Conservation (phyloP, 1,139 yeast genomes). For the Nadsonia commutata region DNA sequence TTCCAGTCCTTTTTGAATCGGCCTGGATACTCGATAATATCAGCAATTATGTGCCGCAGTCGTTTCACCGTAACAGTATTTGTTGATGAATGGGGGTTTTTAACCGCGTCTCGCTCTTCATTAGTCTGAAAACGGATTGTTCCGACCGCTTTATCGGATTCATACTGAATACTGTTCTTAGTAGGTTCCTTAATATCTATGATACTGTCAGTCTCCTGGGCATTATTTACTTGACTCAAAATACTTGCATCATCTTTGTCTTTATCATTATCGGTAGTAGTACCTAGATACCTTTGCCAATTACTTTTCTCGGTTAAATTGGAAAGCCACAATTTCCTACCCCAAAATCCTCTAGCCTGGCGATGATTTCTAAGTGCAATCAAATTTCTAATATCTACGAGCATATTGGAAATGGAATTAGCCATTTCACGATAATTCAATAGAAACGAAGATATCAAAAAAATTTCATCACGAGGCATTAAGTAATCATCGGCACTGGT, state of each 20-base stretch:
- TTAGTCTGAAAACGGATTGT: not conserved
- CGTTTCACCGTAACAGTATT: not conserved
- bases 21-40: slow-evolving; percentile 15
- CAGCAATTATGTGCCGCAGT: slow-evolving; percentile 8
- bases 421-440: slow-evolving; percentile 32
- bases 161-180: not conserved
- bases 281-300: slow-evolving; percentile 24
- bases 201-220: not conserved
- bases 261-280: slow-evolving; percentile 13
- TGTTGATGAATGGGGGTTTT: too few relatives aligned
- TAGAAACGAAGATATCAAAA: slow-evolving; percentile 32
- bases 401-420: slow-evolving; percentile 20
- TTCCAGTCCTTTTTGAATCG: slow-evolving; percentile 24
- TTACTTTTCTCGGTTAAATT: slow-evolving; percentile 22
- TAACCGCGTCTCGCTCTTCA: not conserved
- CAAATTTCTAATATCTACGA: slow-evolving; percentile 22
- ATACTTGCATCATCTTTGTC: slow-evolving; percentile 15
- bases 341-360: slow-evolving; percentile 25
- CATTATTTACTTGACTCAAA: slow-evolving; percentile 1
- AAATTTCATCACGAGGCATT: slow-evolving; percentile 34
- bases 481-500: slow-evolving; percentile 14
- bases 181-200: not conserved
- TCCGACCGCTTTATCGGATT: not conserved
- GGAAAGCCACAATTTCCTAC: slow-evolving; percentile 30
- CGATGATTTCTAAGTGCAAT: slow-evolving; percentile 21